A percentile compares a stretch with the other conserved stretches of the same genome.
phyloP scores from a whole-genome alignment of 495 filamentous ascomycete genomes.

The Penicillium verhagenii region DNA sequence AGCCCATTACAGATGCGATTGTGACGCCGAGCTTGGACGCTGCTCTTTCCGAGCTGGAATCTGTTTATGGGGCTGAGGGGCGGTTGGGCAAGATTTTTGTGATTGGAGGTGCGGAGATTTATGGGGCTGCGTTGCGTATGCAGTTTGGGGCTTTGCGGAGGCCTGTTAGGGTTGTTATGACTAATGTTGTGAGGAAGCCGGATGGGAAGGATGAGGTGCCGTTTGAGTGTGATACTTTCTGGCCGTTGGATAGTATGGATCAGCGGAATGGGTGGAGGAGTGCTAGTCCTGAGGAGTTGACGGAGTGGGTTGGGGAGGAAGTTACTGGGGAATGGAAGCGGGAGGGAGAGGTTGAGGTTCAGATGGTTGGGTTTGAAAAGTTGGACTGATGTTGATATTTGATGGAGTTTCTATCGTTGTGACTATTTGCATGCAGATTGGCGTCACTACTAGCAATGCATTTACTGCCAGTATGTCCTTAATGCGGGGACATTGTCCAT shows the following conservation, averaged over 20 bases:
- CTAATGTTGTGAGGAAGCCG: slow-evolving; percentile 40
- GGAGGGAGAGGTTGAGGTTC: slow-evolving; percentile 42
- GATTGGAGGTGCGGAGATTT: slow-evolving; percentile 89
- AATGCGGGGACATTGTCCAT: too few species aligned
- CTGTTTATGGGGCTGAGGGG: slow-evolving; percentile 17
- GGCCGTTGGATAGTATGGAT: slow-evolving; percentile 55
- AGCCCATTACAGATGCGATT: slow-evolving; percentile 34
- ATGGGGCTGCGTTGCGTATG: slow-evolving; percentile 61
- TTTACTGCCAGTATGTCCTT: too few species aligned
- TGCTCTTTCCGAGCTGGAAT: slow-evolving; percentile 48
- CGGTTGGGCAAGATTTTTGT: slow-evolving; percentile 64
- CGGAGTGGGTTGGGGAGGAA: slow-evolving; percentile 46
- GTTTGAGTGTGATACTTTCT: slow-evolving; percentile 89
- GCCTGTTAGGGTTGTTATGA: slow-evolving; percentile 45
- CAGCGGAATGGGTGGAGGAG: slow-evolving; percentile 35
- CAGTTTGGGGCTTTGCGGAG: slow-evolving; percentile 8
- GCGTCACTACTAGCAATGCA: neutral
- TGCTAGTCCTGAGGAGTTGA: slow-evolving; percentile 36
- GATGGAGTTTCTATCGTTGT: neutral
- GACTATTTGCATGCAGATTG: neutral
- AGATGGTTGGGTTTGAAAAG: slow-evolving; percentile 47
- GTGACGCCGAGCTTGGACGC: slow-evolving; percentile 51
- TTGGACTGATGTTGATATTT: slow-evolving; percentile 5
- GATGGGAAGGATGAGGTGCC: slow-evolving; percentile 51
- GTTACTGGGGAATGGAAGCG: slow-evolving; percentile 39